Conservation (phyloP, 495 filamentous ascomycete species). For the Extremus antarcticus region DNA sequence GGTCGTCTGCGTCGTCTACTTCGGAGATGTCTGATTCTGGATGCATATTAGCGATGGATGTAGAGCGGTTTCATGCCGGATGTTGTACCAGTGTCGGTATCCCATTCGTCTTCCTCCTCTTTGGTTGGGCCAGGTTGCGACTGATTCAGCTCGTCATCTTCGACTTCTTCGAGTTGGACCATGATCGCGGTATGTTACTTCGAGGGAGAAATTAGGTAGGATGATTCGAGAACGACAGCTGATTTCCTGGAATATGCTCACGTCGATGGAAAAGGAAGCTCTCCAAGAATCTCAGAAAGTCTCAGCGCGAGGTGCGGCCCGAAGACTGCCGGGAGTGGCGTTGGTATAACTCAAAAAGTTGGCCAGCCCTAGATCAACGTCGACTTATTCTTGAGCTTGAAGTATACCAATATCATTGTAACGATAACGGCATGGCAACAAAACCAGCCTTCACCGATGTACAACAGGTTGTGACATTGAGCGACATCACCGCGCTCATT, state of each 20-base stretch:
- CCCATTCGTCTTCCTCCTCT: conserved; percentile 71
- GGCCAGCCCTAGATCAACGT: too few relatives aligned
- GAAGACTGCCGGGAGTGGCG: too few relatives aligned
- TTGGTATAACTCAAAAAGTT: too few relatives aligned
- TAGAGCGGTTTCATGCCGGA: not conserved
- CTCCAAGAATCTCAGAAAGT: not conserved
- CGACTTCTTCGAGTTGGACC: conserved; percentile 93
- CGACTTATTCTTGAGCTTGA: too few relatives aligned
- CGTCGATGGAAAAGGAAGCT: not conserved
- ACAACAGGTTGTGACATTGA: not conserved
- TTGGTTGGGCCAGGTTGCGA: conserved; percentile 56
- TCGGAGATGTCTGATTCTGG: conserved; percentile 52
- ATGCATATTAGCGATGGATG: conserved; percentile 6
- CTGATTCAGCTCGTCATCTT: conserved; percentile 81
- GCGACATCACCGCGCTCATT: not conserved
- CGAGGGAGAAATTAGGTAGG: not conserved
- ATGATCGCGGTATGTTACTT: conserved; percentile 44
- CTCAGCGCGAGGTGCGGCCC: not conserved
- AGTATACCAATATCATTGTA: too few relatives aligned
- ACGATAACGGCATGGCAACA: not conserved
- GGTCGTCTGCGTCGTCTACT: conserved; percentile 33
- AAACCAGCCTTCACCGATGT: not conserved
- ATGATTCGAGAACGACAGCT: not conserved
- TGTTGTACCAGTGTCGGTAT: conserved; percentile 72
- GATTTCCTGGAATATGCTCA: too few relatives aligned